phyloP scores from a whole-genome alignment of 2,329 filamentous ascomycete genomes.

The Colletotrichum godetiae region DNA sequence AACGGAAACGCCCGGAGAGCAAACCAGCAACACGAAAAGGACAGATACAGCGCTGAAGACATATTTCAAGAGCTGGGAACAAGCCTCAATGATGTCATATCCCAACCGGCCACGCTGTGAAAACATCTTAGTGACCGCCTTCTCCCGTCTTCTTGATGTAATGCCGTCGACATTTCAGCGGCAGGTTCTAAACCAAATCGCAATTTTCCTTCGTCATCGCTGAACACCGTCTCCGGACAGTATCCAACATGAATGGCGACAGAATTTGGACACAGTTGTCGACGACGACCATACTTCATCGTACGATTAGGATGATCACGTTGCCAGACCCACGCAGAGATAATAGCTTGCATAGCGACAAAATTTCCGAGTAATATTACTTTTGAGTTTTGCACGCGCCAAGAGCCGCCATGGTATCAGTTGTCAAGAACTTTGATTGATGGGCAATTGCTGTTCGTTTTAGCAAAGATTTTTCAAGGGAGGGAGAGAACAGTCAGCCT shows the following conservation, averaged over 20 bases:
- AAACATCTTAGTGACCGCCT: too few species aligned
- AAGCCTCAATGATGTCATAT: not conserved
- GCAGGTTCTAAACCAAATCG: too few species aligned
- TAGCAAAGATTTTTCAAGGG: not conserved
- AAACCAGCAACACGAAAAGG: too few species aligned
- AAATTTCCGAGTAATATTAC: conserved; percentile 1
- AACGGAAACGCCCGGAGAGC: too few species aligned
- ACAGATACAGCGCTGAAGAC: too few species aligned
- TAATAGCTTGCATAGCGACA: not conserved
- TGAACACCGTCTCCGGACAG: not conserved
- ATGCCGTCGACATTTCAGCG: not conserved
- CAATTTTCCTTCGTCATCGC: not conserved
- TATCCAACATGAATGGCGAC: not conserved
- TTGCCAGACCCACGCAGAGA: not conserved
- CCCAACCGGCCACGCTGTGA: too few species aligned
- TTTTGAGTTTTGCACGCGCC: not conserved
- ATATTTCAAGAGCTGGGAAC: too few species aligned
- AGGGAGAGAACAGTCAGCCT: not conserved
- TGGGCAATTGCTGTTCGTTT: not conserved
- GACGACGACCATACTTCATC: not conserved
- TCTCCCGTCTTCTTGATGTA: not conserved
- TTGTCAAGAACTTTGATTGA: not conserved
- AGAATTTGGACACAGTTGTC: too few species aligned
- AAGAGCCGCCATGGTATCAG: not conserved
- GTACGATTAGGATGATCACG: not conserved